A percentile compares a stretch with the other conserved stretches of the same genome.
These are phyloP conservation scores for Geotrichum armillariae DNA, from an alignment of 1,139 yeast genomes.

Conservation along the genomic window DNA sequence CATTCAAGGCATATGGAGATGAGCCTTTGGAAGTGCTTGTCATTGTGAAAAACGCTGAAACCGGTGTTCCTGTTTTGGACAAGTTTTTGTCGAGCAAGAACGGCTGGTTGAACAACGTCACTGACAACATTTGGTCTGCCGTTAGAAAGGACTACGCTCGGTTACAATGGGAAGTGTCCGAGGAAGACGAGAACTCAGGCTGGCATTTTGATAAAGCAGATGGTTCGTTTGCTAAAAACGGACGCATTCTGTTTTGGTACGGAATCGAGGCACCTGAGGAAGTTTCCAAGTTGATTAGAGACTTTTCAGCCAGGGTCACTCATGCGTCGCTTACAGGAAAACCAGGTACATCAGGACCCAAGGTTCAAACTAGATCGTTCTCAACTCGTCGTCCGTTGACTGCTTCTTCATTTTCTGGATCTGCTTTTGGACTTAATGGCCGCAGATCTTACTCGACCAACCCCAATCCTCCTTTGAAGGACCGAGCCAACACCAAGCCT, in stretches of 20 bases:
- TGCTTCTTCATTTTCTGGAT: slow-evolving; percentile 3
- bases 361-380: slow-evolving; percentile 34
- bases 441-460: slow-evolving; percentile 42
- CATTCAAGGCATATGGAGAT: slow-evolving; percentile 86
- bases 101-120: slow-evolving; percentile 97
- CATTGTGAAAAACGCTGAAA: slow-evolving; percentile 55
- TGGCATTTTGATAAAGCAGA: slow-evolving; percentile 94
- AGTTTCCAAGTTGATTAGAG: slow-evolving; percentile 63
- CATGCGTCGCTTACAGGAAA: slow-evolving; percentile 33
- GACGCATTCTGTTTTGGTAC: slow-evolving; percentile 92
- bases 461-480: slow-evolving; percentile 71
- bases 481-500: slow-evolving; percentile 59
- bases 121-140: slow-evolving; percentile 89
- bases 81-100: slow-evolving; percentile 84
- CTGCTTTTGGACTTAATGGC: slow-evolving; percentile 9
- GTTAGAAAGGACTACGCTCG: slow-evolving; percentile 70
- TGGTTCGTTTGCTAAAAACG: slow-evolving; percentile 89
- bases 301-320: slow-evolving; percentile 43
- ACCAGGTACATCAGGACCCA: slow-evolving; percentile 33
- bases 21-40: slow-evolving; percentile 95
- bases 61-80: slow-evolving; percentile 69
- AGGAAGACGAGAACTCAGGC: slow-evolving; percentile 84
- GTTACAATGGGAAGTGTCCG: slow-evolving; percentile 87
- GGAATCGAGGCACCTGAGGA: slow-evolving; percentile 70
- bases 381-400: slow-evolving; percentile 35